Conservation (phyloP, 2,329 filamentous ascomycete species). For the Trichophyton equinum region DNA sequence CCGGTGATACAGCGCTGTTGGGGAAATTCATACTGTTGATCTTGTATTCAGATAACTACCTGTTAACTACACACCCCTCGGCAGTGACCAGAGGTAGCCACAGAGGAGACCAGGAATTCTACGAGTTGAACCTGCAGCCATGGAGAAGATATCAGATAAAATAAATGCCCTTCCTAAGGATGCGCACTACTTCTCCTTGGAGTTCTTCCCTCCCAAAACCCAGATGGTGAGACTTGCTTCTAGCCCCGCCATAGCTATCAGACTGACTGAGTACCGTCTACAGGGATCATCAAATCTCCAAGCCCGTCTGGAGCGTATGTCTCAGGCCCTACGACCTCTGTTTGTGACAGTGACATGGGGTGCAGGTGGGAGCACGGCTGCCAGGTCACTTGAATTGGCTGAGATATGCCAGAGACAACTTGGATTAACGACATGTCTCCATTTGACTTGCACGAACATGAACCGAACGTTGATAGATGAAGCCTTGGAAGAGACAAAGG, state of each 20-base stretch:
- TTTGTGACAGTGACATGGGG: conserved; percentile 99
- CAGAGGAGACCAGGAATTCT: neutral
- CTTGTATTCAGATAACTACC: neutral
- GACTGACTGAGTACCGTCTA: conserved; percentile 16
- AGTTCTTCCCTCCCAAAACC: conserved; percentile 99
- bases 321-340: conserved; percentile 73
- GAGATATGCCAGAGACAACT: conserved; percentile 90
- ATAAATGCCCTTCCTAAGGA: conserved; percentile 76
- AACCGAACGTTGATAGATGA: conserved; percentile 73
- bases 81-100: neutral
- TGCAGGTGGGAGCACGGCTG: conserved; percentile 80
- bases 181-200: conserved; percentile 82
- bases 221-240: conserved; percentile 49
- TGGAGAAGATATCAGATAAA: conserved; percentile 84
- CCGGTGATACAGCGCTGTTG: neutral
- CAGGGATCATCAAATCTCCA: conserved; percentile 84
- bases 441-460: conserved; percentile 98
- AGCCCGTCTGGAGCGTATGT: conserved; percentile 88
- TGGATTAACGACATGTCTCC: conserved; percentile 84
- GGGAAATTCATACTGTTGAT: no score
- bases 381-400: conserved; percentile 83
- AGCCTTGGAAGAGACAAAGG: conserved; percentile 80
- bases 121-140: neutral
- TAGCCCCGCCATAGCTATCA: conserved; percentile 8
- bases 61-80: no score